Evolutionary conservation across 2,329 filamentous ascomycete genomes (phyloP), one percentile per base, ranked within the genome.

Genomic region (Chaetomiaceae sp.): DNA sequence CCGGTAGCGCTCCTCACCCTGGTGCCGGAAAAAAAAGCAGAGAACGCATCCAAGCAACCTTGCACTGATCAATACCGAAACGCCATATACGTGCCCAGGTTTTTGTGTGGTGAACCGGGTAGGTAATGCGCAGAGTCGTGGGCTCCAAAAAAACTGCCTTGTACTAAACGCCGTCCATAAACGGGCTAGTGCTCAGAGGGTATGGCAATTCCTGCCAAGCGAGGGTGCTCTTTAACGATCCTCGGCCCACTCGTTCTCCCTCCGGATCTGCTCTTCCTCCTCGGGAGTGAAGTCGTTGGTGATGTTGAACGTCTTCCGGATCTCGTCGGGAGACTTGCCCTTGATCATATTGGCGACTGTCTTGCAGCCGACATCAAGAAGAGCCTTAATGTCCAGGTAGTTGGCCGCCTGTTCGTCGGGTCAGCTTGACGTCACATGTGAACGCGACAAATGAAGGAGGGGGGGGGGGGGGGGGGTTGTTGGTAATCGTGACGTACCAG

Each of bases 281-380:
- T 98, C 93, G 2, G 91, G 88, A 0, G 93, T 97, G 72, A 98
- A 98, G 68, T 98, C 93, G 61, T 98, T 98, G 62, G 94, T 93
- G 62, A 98, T 98, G 73, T 98, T 98, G 76, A 98, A 98, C 0
- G 93, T 98, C 78, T 97, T 98, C 42, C 93, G 87, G 61, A 98
- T 98, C 74, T 98, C 93, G 67, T 98, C 93, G 3, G 93, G 93
- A 0, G 89, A 95, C 78, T 98, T 98, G 72, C 93, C 93, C 86
- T 98, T 98, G 77, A 98, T 98, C 93, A 98, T 98, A 73, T 98
- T 98, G 52, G 93, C 93, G 14, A 98, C 93, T 0, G 93, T 98
- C 81, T 98, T 98, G 81, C 93, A 98, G 52, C 93, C 93, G 50
- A 97, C 91, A 56, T 98, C 93, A 22, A 98, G 84, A 1, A 98